Percentiles rank a stretch among this genome's conserved stretches.
Conservation (phyloP, 2,329 filamentous ascomycete species). For the Drechmeria coniospora region DNA sequence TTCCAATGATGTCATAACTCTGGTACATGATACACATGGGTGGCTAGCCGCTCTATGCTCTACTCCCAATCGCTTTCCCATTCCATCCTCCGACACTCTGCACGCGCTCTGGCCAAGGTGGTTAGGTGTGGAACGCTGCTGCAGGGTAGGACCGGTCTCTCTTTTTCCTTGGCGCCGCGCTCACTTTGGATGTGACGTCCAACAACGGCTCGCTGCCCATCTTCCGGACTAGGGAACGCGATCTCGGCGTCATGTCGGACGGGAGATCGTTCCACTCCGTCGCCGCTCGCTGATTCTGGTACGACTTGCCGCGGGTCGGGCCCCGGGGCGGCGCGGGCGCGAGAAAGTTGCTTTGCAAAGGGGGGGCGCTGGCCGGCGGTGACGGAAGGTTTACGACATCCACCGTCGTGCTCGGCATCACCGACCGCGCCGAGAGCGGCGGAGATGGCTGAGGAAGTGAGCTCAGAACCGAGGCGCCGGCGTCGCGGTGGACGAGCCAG, state of each 20-base stretch:
- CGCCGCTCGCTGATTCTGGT: conserved; percentile 42
- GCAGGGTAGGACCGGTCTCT: conserved; percentile 46
- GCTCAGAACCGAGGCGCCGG: conserved; percentile 14
- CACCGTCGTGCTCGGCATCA: conserved; percentile 13
- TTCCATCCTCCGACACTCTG: too few relatives aligned
- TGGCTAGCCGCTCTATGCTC: too few relatives aligned
- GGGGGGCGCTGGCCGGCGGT: conserved; percentile 12
- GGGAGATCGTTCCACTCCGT: conserved; percentile 54
- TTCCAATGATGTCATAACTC: too few relatives aligned
- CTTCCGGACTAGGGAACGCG: conserved; percentile 14
- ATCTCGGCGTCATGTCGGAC: conserved; percentile 34
- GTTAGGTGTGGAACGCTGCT: conserved; percentile 40
- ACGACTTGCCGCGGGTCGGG: conserved; percentile 26
- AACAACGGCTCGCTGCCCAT: conserved; percentile 18
- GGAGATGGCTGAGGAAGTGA: conserved; percentile 8
- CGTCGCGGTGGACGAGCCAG: conserved; percentile 38
- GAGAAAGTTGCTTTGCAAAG: conserved; percentile 12
- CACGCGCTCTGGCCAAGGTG: too few relatives aligned
- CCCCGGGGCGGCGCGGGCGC: conserved; percentile 11
- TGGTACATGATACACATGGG: too few relatives aligned
- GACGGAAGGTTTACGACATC: conserved; percentile 17
- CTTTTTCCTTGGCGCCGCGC: conserved; percentile 38
- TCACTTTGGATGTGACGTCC: conserved; percentile 38
- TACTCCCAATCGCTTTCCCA: too few relatives aligned
- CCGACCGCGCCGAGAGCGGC: conserved; percentile 4